Percentiles rank a stretch among this genome's conserved stretches.
phyloP scores from a whole-genome alignment of 306 rosid species.

The Boehmeria nivea region DNA sequence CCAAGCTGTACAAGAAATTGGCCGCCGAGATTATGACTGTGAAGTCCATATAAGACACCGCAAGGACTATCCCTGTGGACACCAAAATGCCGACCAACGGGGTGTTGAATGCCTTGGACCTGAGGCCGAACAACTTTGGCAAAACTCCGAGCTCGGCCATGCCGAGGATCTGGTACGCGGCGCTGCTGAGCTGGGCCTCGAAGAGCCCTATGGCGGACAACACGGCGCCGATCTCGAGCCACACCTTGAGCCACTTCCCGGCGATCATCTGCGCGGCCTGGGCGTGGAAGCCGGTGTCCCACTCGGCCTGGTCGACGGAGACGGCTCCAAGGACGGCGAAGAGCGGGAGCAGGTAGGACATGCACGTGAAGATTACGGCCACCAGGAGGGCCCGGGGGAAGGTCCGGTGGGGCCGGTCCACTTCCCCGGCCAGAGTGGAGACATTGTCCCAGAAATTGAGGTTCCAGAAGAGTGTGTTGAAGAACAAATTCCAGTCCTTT shows the following conservation, averaged over 20 bases:
- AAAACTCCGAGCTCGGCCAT: constrained; percentile 30
- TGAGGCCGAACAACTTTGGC: constrained; percentile 19
- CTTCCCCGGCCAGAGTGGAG: constrained; percentile 32
- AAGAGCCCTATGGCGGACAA: constrained; percentile 30
- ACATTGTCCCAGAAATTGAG: constrained; percentile 33
- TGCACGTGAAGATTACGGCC: constrained; percentile 30
- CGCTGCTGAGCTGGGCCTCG: constrained; percentile 28
- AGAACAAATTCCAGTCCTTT: constrained; percentile 29
- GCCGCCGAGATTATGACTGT: constrained; percentile 23
- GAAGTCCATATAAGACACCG: constrained; percentile 21
- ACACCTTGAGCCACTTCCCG: constrained; percentile 28
- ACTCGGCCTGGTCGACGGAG: constrained; percentile 14
- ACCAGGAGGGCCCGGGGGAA: constrained; percentile 23
- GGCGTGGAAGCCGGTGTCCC: constrained; percentile 31
- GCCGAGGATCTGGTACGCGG: constrained; percentile 25
- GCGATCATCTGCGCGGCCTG: constrained; percentile 28
- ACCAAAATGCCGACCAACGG: constrained; percentile 25
- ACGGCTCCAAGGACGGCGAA: constrained; percentile 25
- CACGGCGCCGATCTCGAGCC: constrained; percentile 31
- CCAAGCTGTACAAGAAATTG: constrained; percentile 35
- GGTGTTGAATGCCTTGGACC: constrained; percentile 18
- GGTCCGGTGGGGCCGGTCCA: constrained; percentile 19
- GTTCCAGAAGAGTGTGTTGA: constrained; percentile 34
- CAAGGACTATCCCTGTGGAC: constrained; percentile 17
- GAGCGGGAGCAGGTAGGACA: constrained; percentile 26